Base-by-base conservation (phyloP, 2,329 filamentous ascomycete genomes). In the Chaetomiaceae sp. region DNA sequence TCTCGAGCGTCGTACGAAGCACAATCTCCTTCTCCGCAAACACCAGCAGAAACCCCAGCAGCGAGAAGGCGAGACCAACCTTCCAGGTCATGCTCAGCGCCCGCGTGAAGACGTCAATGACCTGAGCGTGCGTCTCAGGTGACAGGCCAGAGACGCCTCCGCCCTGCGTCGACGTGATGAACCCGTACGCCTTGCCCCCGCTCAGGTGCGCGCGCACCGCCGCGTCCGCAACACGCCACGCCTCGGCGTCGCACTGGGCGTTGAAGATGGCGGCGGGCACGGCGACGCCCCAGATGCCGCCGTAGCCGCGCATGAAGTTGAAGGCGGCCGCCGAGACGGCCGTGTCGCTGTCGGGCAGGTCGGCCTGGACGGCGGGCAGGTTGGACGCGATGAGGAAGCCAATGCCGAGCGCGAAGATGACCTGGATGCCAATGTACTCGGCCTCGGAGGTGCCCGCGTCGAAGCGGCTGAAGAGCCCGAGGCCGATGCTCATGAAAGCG, bases 271-370 rank as follows among this genome's bases (percentile, higher is more conserved):
- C 60, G 2, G 63, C 64, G 0, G 68, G 65, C 18, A 77, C 66
- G 0, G 70, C 62, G 1, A 71, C 64, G 8, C 72, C 73, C 55
- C 73, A 68, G 4, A 69, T 65, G 15, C 62, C 58, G 2, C 73
- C 73, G 17, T 75, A 67, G 32, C 57, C 64, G 14, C 72, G 64
- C 47, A 70, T 60, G 48, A 75, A 76, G 0, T 58, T 52, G 59
- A 64, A 71, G 38, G 67, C 65, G 1, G 60, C 64, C 1, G 66
- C 66, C 0, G 68, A 64, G 2, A 61, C 48, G 1, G 65, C 63
- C 0, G 60, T 55, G 36, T 72, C 65, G 1, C 48, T 47, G 11
- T 70, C 66, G 2, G 53, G 29, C 0, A 68, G 48, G 0, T 57
- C 48, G 0, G 69, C 70, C 53, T 70, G 65, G 20, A 70, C 60